phyloP scores from a whole-genome alignment of 2,329 filamentous ascomycete genomes.

The Cadophora sp. region DNA sequence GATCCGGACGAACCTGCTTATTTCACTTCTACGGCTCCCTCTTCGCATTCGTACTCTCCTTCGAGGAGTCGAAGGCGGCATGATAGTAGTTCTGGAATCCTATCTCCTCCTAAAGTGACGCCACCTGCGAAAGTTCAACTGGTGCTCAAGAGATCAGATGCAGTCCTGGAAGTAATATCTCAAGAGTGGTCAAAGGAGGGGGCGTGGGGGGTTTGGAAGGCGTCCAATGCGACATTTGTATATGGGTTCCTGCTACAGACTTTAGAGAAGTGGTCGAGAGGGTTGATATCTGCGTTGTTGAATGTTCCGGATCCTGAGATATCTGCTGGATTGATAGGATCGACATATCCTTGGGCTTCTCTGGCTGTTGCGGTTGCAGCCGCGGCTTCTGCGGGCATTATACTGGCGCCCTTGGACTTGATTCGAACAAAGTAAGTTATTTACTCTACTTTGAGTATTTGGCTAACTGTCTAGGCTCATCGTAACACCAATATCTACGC shows the following conservation, averaged over 20 bases:
- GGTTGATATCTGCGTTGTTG: conserved; percentile 86
- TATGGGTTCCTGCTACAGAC: conserved; percentile 87
- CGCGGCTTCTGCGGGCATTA: conserved; percentile 75
- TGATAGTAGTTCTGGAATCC: conserved; percentile 39
- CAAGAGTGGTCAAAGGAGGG: conserved; percentile 91
- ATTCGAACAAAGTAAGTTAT: conserved; percentile 71
- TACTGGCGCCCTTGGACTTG: conserved; percentile 87
- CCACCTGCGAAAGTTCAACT: conserved; percentile 63
- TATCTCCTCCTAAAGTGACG: conserved; percentile 44
- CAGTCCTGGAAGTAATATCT: conserved; percentile 83
- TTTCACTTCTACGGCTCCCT: conserved; percentile 70
- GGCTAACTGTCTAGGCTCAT: conserved; percentile 68
- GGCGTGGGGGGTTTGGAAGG: conserved; percentile 93
- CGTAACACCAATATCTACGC: conserved; percentile 78
- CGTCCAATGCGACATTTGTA: conserved; percentile 89
- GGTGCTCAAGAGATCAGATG: conserved; percentile 75
- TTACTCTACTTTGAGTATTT: background rate
- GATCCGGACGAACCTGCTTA: conserved; percentile 83
- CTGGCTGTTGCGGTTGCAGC: conserved; percentile 73
- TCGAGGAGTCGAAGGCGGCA: conserved; percentile 47
- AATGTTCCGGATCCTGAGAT: conserved; percentile 79
- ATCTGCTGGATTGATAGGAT: conserved; percentile 73
- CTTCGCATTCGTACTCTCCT: conserved; percentile 50
- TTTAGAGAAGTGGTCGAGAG: conserved; percentile 90
- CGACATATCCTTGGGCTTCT: conserved; percentile 81